Percentiles rank a stretch among this genome's conserved stretches.
Evolutionary conservation across 805 yeast genomes (phyloP).

Genomic region (Pichia manshurica): DNA sequence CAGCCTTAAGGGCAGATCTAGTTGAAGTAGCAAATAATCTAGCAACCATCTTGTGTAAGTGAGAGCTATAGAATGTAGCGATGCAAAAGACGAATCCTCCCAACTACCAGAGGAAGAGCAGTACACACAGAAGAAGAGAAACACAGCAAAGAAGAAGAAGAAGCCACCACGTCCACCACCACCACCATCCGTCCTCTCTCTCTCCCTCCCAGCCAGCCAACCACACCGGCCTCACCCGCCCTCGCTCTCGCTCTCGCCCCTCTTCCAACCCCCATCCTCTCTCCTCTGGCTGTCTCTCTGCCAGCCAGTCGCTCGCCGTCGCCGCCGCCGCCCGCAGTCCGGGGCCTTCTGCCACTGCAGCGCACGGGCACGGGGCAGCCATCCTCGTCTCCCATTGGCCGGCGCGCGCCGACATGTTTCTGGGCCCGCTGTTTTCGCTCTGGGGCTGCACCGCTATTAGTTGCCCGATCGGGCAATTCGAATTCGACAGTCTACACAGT

Average conservation of each 20-base stretch:
- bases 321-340: neutral
- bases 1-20: constrained; percentile 84
- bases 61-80: constrained; percentile 12
- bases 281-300: neutral
- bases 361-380: neutral
- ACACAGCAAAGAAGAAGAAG: neutral
- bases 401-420: neutral
- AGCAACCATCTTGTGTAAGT: constrained; percentile 33
- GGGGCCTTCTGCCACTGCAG: neutral
- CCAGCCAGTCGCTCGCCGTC: neutral
- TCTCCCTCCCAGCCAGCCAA: neutral
- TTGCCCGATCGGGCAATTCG: neutral
- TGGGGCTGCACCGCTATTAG: neutral
- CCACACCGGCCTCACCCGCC: neutral
- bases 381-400: neutral
- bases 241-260: neutral
- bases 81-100: neutral
- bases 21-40: constrained; percentile 61
- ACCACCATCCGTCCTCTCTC: neutral
- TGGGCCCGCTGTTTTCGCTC: neutral
- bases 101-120: neutral
- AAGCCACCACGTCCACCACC: neutral
- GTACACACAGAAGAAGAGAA: neutral
- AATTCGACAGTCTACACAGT: no score
- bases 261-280: no score